Evolutionary conservation across 75 land plant species (phyloP).

Genomic region (Ceratopteris richardii): DNA sequence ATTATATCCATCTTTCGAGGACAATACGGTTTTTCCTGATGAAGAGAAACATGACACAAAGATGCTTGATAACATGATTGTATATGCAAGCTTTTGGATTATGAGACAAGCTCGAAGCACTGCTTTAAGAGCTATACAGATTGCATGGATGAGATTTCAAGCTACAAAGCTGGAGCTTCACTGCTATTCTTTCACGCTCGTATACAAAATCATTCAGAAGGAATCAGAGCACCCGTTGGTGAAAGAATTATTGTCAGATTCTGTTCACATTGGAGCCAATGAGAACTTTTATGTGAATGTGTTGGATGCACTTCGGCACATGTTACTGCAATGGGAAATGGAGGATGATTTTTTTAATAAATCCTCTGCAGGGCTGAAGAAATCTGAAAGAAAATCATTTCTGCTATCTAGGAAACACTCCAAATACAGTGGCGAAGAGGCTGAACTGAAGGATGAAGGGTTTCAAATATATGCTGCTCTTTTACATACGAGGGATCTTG

Average conservation of each 20-base stretch:
- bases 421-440: background rate
- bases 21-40: background rate
- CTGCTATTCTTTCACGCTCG: conserved; percentile 29
- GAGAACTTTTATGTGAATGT: conserved; percentile 8
- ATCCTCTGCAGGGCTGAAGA: no score
- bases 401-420: background rate
- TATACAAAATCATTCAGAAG: conserved; percentile 21
- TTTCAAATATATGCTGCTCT: conserved; percentile 26
- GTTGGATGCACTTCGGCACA: conserved; percentile 7
- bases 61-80: conserved; percentile 33
- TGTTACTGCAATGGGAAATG: conserved; percentile 22
- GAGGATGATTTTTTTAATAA: conserved; percentile 16
- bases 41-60: conserved; percentile 14
- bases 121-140: conserved; percentile 41
- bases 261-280: conserved; percentile 7
- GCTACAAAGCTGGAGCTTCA: conserved; percentile 26
- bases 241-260: conserved; percentile 17
- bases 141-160: conserved; percentile 51
- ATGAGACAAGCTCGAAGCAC: conserved; percentile 57
- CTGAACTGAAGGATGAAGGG: conserved; percentile 28
- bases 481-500: conserved; percentile 35
- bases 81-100: conserved; percentile 70
- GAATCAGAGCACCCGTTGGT: conserved; percentile 47
- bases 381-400: conserved; percentile 5
- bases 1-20: conserved; percentile 24